Conservation (phyloP, 805 yeast species). For the Yarrowia divulgata region DNA sequence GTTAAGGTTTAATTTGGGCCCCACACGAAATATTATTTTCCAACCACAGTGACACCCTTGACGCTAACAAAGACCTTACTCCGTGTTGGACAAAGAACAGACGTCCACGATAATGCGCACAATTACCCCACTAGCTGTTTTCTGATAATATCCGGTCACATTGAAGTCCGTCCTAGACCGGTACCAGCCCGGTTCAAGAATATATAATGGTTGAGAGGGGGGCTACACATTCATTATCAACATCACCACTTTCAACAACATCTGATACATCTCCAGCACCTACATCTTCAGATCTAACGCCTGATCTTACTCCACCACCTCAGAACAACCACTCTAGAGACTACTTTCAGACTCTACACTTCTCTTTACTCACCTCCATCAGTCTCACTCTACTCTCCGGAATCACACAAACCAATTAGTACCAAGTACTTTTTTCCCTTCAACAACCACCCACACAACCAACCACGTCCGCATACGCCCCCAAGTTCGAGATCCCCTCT, state of each 20-base stretch:
- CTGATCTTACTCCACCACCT: no score
- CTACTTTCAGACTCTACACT: no score
- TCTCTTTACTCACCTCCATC: no score
- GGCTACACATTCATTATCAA: neutral
- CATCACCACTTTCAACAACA: no score
- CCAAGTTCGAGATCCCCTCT: neutral
- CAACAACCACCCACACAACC: neutral
- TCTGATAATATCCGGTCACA: neutral
- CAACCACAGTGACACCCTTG: neutral
- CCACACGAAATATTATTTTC: constrained; percentile 11
- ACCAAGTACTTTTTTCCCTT: neutral
- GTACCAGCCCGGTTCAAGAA: neutral
- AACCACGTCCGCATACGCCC: constrained; percentile 17
- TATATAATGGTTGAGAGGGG: neutral
- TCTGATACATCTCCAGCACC: no score
- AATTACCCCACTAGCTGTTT: neutral
- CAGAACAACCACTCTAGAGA: no score
- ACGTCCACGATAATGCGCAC: neutral
- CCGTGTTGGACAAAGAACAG: neutral
- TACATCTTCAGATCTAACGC: no score
- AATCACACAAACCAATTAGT: neutral
- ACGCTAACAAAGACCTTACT: constrained; percentile 1
- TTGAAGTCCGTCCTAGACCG: no score
- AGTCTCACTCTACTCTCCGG: no score
- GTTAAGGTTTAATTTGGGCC: constrained; percentile 8